These are phyloP conservation scores for Cryptosporidium parvum DNA, from an alignment of 169 alveolate genomes.

Conservation along the genomic window DNA sequence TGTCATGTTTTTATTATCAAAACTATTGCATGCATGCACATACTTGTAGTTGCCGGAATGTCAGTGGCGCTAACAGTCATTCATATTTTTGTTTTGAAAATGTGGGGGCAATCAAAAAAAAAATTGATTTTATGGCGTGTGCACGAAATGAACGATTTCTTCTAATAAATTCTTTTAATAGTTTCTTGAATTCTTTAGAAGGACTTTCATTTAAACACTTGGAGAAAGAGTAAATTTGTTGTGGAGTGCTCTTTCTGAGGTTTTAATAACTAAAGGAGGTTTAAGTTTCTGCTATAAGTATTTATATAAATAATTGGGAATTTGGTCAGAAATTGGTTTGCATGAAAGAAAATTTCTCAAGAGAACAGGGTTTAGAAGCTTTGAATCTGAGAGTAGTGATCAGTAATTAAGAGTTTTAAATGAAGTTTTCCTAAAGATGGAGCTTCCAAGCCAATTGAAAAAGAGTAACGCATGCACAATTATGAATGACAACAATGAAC, in stretches of 20 bases:
- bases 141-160: slow-evolving; percentile 31
- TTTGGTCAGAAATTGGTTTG: neutral
- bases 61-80: slow-evolving; percentile 73
- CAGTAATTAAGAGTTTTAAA: neutral
- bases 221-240: neutral
- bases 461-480: slow-evolving; percentile 41
- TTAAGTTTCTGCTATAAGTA: neutral
- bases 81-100: slow-evolving; percentile 27
- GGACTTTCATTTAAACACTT: neutral
- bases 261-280: neutral
- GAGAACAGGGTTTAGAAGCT: neutral
- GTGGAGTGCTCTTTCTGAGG: slow-evolving; percentile 7
- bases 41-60: slow-evolving; percentile 41
- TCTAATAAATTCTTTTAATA: neutral
- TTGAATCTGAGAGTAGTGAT: neutral
- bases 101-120: slow-evolving; percentile 53
- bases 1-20: neutral
- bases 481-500: neutral
- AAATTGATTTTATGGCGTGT: slow-evolving; percentile 52
- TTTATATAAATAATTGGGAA: neutral
- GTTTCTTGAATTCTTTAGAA: neutral
- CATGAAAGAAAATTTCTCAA: neutral
- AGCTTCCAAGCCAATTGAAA: slow-evolving; percentile 55
- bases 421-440: slow-evolving; percentile 19
- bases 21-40: slow-evolving; percentile 57